Evolutionary conservation across 495 filamentous ascomycete species (phyloP), one percentile per base, ranked within the genome.

Genomic region (Chaetomidium leptoderma): DNA sequence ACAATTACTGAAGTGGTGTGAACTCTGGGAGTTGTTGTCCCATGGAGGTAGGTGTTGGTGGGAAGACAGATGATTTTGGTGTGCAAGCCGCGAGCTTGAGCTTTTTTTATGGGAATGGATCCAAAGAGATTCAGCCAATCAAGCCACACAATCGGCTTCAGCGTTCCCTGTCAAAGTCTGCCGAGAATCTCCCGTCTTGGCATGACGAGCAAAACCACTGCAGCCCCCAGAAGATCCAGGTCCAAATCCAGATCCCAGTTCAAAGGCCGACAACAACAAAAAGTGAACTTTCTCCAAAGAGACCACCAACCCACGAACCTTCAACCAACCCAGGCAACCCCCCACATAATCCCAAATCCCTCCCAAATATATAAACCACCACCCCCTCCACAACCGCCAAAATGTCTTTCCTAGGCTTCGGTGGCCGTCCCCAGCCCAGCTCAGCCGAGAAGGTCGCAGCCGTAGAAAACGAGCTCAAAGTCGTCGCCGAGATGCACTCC

Each of bases 401-500:
- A 49, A 95, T 97, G 92, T 97, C 91, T 62, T 95, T 96, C 81
- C 87, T 98, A 66, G 83, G 83, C 58, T 87, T 97, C 74, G 90
- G n/a, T n/a, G n/a, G 91, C 73, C 81, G 85, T 63, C 88, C 91
- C 52, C 90, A 96, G 75, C 89, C 90, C 69, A 86, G 90, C 65
- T 96, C 90, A 63, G 93, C 88, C 64, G 84, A 97, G 79, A 97
- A 97, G 81, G 92, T 99, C 71, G 86, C 89, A 59, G 87, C 89
- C 55, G 91, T 95, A 58, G 91, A 97, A 77, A 88, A 87, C 57
- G 93, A 99, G 78, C 78, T 90, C 70, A 93, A 96, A 72, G 91
- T 97, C 76, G 80, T 97, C 36, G 87, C 91, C 40, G 90, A 97
- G 72, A 96, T 97, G 90, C 95, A 95, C 82, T 89, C 87, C 73